Evolutionary conservation across 1,139 yeast genomes (phyloP), one percentile per base, ranked within the genome.

Genomic region (Yamadazyma siamensis): DNA sequence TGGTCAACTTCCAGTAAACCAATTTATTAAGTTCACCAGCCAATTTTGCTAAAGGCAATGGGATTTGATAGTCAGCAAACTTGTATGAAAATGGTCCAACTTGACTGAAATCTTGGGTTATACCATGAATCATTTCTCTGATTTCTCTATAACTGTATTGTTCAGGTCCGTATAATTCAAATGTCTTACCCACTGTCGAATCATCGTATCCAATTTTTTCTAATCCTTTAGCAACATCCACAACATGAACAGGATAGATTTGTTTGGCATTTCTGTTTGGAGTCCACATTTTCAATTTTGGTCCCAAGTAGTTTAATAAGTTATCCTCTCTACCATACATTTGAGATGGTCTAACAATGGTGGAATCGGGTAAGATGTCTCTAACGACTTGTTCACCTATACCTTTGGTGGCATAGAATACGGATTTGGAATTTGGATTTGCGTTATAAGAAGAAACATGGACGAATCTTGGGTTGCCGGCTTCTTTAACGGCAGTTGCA

Each of bases 361-460:
- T 86, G 29, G 86, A 71, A 47, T 78, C 84, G 20, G 95, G 94
- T 35, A 75, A 57, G 32, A 74, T 72, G 30, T 77, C 85, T 42
- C 72, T 67, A 24, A 81, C 94, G 19, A 73, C 73, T 50, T 75
- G 70, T 61, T 86, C 95, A 39, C 86, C 91, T 33, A 79, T 61
- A 37, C 86, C 94, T 65, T 85, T 86, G 32, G 95, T 80, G 27
- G 89, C 83, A 54, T 79, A 80, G 56, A 76, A 86, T 13, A 75
- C 70, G 5, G 91, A 81, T 22, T 75, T 64, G 13, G 91, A 80
- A 36, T 75, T 59, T 25, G 80, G 77, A 52, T 81, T 67, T 32
- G 94, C 95, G 52, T 80, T 81, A 63, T 82, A 81, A 19, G 88
- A 72, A 23, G 95, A 84, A 18, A 86, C 88, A 51, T 86, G 94